Base-by-base conservation (phyloP, 73 alveolate species). In the Paramecium biaurelia region DNA sequence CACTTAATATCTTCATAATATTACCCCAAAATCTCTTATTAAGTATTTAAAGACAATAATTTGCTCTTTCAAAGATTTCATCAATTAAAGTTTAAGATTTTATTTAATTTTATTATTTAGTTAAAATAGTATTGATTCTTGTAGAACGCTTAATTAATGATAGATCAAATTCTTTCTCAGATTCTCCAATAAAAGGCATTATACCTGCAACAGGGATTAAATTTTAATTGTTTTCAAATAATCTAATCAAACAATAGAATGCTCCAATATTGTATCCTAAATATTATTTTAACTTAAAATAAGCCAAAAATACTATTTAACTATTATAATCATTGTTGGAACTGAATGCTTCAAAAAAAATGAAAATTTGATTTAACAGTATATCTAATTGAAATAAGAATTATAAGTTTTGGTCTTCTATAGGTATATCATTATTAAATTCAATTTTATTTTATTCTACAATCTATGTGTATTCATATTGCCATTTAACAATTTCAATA, bases 191-290 rank as follows among this genome's bases (percentile, higher is more conserved):
- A 72, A 35, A 35, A 32, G 84, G 84, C 84, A 72, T 38, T 2
- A 72, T 72, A n/a, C 86, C 86, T 72, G 86, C 86, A 34, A 72
- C 35, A 15, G 86, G 86, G 2, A 72, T 72, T 32, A 72, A 72
- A 72, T 37, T 38, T 72, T 30, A 35, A 34, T 72, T 72, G 7
- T 11, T 35, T 32, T 34, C 86, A 72, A 72, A 72, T 38, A 72
- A 37, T 72, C 86, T 6, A 28, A 72, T 35, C 6, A 72, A 37
- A 34, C 86, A 72, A 72, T 72, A 72, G 38, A 72, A 72, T 72
- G 86, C 59, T 30, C 86, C 86, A 34, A 72, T 18, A 15, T 72
- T 72, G 14, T 35, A 72, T 34, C 86, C 86, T 34, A 72, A 37
- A 34, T 28, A 72, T 37, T 72, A 72, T 72, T 72, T 72, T 37